Percentiles rank a stretch among this genome's conserved stretches.
These are phyloP conservation scores for Hymenoscyphus scutula DNA, from an alignment of 2,329 filamentous ascomycete genomes.

Conservation along the genomic window DNA sequence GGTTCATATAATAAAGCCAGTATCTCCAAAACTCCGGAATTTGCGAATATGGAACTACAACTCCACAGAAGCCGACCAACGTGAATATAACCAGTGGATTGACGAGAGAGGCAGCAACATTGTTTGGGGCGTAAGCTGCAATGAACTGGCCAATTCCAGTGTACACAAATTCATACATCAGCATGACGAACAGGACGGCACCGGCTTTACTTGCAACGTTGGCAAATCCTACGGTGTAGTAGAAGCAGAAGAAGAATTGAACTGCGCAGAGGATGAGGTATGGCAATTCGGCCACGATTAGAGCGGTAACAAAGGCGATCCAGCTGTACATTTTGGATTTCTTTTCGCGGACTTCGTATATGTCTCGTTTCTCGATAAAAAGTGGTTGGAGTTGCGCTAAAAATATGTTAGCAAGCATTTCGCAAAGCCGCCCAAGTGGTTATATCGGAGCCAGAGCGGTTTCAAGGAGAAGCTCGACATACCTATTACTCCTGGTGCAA, in stretches of 20 bases:
- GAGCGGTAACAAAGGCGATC: conserved; percentile 72
- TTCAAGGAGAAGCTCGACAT: too few species aligned
- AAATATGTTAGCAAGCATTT: too few species aligned
- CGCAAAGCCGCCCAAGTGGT: too few species aligned
- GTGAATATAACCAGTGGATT: conserved; percentile 35
- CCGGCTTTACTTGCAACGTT: conserved; percentile 62
- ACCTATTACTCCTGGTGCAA: conserved; percentile 72
- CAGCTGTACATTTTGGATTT: conserved; percentile 75
- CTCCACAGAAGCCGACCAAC: conserved; percentile 70
- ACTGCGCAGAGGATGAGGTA: conserved; percentile 61
- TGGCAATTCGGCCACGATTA: conserved; percentile 70
- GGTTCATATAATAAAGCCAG: conserved; percentile 53
- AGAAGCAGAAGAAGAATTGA: conserved; percentile 74
- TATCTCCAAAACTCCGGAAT: conserved; percentile 34
- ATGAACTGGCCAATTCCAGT: conserved; percentile 80
- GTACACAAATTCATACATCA: conserved; percentile 54
- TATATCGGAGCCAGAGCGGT: too few species aligned
- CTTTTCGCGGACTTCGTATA: conserved; percentile 73
- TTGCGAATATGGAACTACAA: conserved; percentile 67
- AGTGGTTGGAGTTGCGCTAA: too few species aligned
- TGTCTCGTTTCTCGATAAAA: conserved; percentile 68
- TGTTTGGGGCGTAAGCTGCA: conserved; percentile 67
- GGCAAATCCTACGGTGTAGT: conserved; percentile 74
- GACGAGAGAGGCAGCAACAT: conserved; percentile 73
- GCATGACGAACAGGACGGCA: conserved; percentile 48